These are phyloP conservation scores for Apiotrichum veenhuisii DNA, from an alignment of 1,284 basidiomycete species.

Conservation along the genomic window DNA sequence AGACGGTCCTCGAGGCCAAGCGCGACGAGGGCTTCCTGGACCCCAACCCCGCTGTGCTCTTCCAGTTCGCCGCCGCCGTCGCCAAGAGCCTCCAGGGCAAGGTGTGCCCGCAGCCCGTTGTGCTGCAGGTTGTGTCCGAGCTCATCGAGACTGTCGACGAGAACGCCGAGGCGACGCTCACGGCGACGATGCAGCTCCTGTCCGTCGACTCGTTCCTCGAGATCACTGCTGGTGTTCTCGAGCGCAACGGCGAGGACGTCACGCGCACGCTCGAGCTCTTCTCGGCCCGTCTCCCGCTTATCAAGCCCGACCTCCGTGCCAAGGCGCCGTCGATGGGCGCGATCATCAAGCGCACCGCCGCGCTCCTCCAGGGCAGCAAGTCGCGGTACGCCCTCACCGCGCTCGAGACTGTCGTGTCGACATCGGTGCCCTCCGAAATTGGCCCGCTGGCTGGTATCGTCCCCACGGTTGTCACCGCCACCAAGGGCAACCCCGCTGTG, in stretches of 20 bases:
- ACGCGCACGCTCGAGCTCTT: conserved; percentile 55
- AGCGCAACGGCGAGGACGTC: conserved; percentile 25
- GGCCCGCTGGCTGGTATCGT: conserved; percentile 58
- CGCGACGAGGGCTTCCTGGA: conserved; percentile 49
- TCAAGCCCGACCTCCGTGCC: conserved; percentile 60
- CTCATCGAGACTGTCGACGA: conserved; percentile 33
- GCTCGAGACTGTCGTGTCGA: conserved; percentile 58
- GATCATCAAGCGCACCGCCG: conserved; percentile 51
- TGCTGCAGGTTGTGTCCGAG: conserved; percentile 37
- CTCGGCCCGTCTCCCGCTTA: conserved; percentile 60
- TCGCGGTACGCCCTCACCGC: conserved; percentile 57
- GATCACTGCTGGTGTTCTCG: conserved; percentile 40
- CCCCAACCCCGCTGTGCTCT: conserved; percentile 51
- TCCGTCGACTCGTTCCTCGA: conserved; percentile 61
- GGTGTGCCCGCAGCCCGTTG: conserved; percentile 27
- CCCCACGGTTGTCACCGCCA: conserved; percentile 58
- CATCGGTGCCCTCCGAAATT: conserved; percentile 65
- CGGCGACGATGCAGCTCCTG: conserved; percentile 45
- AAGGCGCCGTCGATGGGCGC: conserved; percentile 57
- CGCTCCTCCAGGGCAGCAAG: conserved; percentile 49
- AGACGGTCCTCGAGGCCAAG: conserved; percentile 64
- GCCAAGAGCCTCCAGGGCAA: conserved; percentile 31
- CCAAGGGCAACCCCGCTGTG: conserved; percentile 52
- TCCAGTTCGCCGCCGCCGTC: conserved; percentile 57
- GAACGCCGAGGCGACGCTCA: conserved; percentile 28